phyloP scores from a whole-genome alignment of 2,329 filamentous ascomycete species.

The Microsporum canis region DNA sequence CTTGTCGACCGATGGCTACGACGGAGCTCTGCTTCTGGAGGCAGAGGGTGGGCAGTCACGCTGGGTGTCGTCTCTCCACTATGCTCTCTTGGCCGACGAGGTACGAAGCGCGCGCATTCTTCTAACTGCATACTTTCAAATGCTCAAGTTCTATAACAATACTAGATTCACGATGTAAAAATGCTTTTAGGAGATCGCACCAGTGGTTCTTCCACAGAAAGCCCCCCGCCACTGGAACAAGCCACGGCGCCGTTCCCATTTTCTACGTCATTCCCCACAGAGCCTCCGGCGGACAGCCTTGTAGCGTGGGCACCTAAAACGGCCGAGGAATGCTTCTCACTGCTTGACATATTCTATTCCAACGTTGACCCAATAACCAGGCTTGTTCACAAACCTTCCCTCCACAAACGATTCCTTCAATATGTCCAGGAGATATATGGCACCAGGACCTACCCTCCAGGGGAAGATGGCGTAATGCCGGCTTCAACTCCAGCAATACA shows the following conservation, averaged over 20 bases:
- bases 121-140: background rate
- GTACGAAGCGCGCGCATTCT: background rate
- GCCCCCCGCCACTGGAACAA: background rate
- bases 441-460: background rate
- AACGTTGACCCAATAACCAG: background rate
- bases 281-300: background rate
- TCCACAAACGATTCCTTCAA: background rate
- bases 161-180: constrained; percentile 11
- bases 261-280: background rate
- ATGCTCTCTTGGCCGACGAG: constrained; percentile 12
- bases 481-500: background rate
- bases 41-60: constrained; percentile 9
- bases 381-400: background rate
- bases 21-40: constrained; percentile 10
- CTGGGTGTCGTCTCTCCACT: constrained; percentile 13
- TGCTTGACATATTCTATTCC: background rate
- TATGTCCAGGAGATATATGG: background rate
- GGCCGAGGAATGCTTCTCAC: background rate
- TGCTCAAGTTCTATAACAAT: background rate
- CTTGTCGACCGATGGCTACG: constrained; percentile 8
- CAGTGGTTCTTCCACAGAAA: background rate
- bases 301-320: background rate
- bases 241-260: background rate
- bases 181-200: constrained; percentile 4
- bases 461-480: background rate